These are phyloP conservation scores for Cryptosporidium ubiquitum DNA, from an alignment of 169 alveolate genomes.

Conservation along the genomic window DNA sequence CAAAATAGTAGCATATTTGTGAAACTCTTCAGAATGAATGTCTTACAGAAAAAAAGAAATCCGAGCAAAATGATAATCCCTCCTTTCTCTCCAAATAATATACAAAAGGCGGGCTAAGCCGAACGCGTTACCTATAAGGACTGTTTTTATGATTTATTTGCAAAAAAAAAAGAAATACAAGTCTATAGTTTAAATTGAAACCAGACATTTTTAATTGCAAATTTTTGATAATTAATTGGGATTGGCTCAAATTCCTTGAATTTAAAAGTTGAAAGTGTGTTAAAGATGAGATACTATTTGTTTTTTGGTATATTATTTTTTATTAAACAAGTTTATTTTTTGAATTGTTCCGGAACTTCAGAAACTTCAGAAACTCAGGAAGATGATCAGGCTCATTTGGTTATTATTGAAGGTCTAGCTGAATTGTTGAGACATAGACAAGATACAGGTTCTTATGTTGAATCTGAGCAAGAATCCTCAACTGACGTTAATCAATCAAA, in stretches of 20 bases:
- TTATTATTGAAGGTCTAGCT: not conserved
- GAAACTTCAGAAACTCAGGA: not conserved
- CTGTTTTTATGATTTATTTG: not conserved
- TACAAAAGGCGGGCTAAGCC: not conserved
- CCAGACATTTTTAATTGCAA: not conserved
- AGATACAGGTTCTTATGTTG: too few species aligned
- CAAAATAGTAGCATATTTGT: too few species aligned
- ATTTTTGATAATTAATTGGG: not conserved
- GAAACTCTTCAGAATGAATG: too few species aligned
- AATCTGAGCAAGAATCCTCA: too few species aligned
- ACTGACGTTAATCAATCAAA: too few species aligned
- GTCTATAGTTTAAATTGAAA: not conserved
- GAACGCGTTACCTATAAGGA: not conserved
- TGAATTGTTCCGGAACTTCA: not conserved
- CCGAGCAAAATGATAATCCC: not conserved
- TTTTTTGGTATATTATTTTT: not conserved
- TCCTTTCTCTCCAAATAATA: conserved; percentile 11
- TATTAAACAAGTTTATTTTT: not conserved
- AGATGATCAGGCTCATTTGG: too few species aligned
- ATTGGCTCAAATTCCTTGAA: not conserved
- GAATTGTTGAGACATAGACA: too few species aligned
- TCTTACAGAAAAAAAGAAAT: not conserved
- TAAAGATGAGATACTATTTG: not conserved
- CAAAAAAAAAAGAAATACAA: not conserved
- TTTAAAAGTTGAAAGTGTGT: not conserved